These are phyloP conservation scores for Arthroderma sp. DNA, from an alignment of 2,329 filamentous ascomycete genomes.

Conservation along the genomic window DNA sequence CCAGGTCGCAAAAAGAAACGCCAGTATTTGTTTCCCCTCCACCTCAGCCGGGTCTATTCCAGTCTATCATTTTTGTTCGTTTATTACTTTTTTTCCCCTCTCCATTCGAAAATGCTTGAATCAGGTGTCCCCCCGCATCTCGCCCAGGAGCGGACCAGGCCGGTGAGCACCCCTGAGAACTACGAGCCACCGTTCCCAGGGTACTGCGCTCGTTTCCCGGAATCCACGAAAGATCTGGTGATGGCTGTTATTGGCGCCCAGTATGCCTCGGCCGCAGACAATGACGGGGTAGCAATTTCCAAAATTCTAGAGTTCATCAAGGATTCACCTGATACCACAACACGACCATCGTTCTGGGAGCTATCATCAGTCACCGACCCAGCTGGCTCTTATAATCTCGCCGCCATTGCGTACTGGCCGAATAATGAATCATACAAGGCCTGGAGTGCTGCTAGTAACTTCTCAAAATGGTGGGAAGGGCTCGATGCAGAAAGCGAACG, in stretches of 20 bases:
- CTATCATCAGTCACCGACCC: slow-evolving; percentile 21
- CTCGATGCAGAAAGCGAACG: slow-evolving; percentile 14
- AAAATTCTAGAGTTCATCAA: slow-evolving; percentile 9
- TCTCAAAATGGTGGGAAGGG: slow-evolving; percentile 27
- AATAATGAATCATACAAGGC: slow-evolving; percentile 15
- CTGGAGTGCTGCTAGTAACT: slow-evolving; percentile 26
- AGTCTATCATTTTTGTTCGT: too few species aligned
- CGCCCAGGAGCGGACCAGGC: slow-evolving; percentile 5
- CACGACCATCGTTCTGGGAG: slow-evolving; percentile 17
- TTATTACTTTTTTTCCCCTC: too few species aligned
- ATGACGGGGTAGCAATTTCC: slow-evolving; percentile 9
- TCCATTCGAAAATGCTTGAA: slow-evolving; percentile 5
- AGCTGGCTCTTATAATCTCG: slow-evolving; percentile 22
- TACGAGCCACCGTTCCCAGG: slow-evolving; percentile 6
- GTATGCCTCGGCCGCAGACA: slow-evolving; percentile 6
- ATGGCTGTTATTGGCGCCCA: slow-evolving; percentile 26
- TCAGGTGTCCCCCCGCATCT: slow-evolving; percentile 7
- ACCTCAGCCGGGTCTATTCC: too few species aligned
- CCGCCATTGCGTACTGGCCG: slow-evolving; percentile 29
- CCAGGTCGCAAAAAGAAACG: too few species aligned
- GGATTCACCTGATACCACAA: not conserved
- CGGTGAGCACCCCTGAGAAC: slow-evolving; percentile 5
- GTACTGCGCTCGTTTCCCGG: slow-evolving; percentile 19
- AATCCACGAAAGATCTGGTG: slow-evolving; percentile 18
- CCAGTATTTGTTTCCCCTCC: too few species aligned